phyloP scores from a whole-genome alignment of 2,329 filamentous ascomycete species.

The Ophiocordyceps sinensis region DNA sequence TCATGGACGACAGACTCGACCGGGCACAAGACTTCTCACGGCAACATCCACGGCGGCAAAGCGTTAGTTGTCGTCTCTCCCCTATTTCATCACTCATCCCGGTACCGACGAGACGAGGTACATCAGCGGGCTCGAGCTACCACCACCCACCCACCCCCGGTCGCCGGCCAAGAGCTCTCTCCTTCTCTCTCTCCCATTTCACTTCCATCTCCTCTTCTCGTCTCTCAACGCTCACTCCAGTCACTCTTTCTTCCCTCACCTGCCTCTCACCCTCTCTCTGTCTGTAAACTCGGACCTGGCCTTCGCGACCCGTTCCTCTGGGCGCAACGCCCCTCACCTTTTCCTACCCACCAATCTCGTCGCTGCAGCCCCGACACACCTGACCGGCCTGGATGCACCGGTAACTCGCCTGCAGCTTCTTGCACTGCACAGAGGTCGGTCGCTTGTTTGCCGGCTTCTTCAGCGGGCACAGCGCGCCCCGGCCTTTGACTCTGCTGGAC shows the following conservation, averaged over 20 bases:
- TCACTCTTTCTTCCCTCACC: conserved; percentile 21
- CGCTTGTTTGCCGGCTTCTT: conserved; percentile 9
- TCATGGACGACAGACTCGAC: too few relatives aligned
- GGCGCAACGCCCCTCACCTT: conserved; percentile 2
- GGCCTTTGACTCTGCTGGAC: conserved; percentile 1
- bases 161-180: neutral
- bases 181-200: neutral
- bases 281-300: conserved; percentile 7
- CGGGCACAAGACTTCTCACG: too few relatives aligned
- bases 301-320: conserved; percentile 3
- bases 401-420: conserved; percentile 19
- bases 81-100: neutral
- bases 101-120: neutral
- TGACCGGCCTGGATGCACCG: conserved; percentile 19
- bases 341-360: neutral
- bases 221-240: conserved; percentile 25
- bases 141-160: neutral
- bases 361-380: neutral
- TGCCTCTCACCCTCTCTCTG: neutral
- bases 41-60: too few relatives aligned
- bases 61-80: too few relatives aligned
- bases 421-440: conserved; percentile 19
- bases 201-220: conserved; percentile 2
- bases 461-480: conserved; percentile 8
- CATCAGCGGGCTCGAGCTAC: neutral